These are phyloP conservation scores for Helianthus annuus DNA, from an alignment of 129 eudicot genomes.

Conservation along the genomic window DNA sequence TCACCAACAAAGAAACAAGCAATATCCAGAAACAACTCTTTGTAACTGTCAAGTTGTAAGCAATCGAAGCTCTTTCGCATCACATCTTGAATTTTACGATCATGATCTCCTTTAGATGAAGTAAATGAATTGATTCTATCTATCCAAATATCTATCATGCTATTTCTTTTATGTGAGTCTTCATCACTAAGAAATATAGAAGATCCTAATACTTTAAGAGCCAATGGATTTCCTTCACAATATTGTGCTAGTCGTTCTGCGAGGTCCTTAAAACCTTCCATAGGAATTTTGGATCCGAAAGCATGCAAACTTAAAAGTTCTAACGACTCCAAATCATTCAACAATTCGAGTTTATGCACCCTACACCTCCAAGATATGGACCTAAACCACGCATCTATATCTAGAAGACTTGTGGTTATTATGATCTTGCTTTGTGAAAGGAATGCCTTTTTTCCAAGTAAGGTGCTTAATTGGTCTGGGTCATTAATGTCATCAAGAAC, in stretches of 20 bases:
- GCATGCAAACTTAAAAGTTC: constrained; percentile 23
- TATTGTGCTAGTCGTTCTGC: background rate
- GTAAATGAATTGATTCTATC: background rate
- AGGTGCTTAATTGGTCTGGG: background rate
- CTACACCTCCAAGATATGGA: background rate
- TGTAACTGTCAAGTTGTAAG: background rate
- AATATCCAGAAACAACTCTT: constrained; percentile 15
- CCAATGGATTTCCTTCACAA: constrained; percentile 21
- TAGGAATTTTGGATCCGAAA: constrained; percentile 14
- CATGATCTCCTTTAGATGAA: constrained; percentile 3
- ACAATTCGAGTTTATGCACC: background rate
- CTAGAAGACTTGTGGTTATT: constrained; percentile 14
- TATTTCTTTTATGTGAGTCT: background rate
- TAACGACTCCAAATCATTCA: constrained; percentile 8
- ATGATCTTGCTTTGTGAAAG: background rate
- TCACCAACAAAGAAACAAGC: constrained; percentile 22
- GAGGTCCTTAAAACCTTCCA: background rate
- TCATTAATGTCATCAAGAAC: background rate
- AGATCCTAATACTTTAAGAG: constrained; percentile 26
- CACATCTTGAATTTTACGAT: background rate
- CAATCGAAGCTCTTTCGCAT: constrained; percentile 18
- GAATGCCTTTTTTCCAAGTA: constrained; percentile 14
- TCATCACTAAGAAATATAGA: constrained; percentile 6
- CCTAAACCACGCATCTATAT: background rate
- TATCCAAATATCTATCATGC: background rate